These are phyloP conservation scores for Immersiporthe knoxdaviesiana DNA, from an alignment of 2,329 filamentous ascomycete species.

Conservation along the genomic window DNA sequence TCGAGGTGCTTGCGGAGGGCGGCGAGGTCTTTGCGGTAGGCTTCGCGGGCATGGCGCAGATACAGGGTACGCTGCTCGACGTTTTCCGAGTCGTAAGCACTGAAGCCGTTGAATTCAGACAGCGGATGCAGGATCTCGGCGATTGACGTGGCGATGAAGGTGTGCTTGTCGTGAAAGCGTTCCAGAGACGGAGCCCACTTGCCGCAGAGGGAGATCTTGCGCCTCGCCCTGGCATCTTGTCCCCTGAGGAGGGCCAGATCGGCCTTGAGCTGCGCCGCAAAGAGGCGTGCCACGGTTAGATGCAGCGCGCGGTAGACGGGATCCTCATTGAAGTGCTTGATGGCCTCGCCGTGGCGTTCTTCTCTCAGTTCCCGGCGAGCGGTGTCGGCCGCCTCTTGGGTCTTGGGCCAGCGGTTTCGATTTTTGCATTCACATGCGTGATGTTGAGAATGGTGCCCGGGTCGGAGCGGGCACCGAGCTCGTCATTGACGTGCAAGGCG, in stretches of 20 bases:
- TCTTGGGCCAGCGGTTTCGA: constrained; percentile 30
- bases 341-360: constrained; percentile 45
- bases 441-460: constrained; percentile 47
- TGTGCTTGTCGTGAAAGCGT: constrained; percentile 61
- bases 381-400: constrained; percentile 33
- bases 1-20: constrained; percentile 56
- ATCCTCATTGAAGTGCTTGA: constrained; percentile 46
- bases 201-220: constrained; percentile 56
- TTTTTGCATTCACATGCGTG: constrained; percentile 33
- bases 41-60: constrained; percentile 56
- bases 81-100: constrained; percentile 38
- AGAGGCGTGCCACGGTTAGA: constrained; percentile 56
- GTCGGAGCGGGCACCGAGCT: constrained; percentile 47
- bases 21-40: constrained; percentile 55
- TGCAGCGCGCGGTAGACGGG: constrained; percentile 56
- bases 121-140: constrained; percentile 56
- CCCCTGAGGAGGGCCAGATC: constrained; percentile 50
- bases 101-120: constrained; percentile 36
- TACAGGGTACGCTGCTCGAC: constrained; percentile 50
- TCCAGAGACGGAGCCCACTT: constrained; percentile 64
- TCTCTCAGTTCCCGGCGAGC: constrained; percentile 39
- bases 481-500: constrained; percentile 51
- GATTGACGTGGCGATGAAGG: constrained; percentile 59
- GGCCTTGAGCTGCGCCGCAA: constrained; percentile 55
- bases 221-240: constrained; percentile 44